Evolutionary conservation across 2,329 filamentous ascomycete genomes (phyloP).

Genomic region (Fusarium mexicanum): DNA sequence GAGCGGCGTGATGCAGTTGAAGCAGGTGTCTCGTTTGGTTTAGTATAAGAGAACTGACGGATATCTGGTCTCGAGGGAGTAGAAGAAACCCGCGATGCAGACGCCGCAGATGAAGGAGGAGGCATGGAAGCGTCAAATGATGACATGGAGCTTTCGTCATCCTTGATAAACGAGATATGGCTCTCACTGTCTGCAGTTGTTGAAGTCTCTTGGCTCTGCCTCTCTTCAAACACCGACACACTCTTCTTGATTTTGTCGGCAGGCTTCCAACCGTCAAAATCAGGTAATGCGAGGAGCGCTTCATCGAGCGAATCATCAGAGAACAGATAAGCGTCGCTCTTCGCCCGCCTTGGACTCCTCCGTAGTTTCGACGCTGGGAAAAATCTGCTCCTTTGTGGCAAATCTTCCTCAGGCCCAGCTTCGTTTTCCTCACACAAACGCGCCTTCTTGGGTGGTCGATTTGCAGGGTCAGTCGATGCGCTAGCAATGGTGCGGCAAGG

Average conservation of each 20-base stretch:
- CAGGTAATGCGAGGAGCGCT: slow-evolving; percentile 60
- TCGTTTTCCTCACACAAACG: slow-evolving; percentile 64
- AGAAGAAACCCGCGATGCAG: slow-evolving; percentile 35
- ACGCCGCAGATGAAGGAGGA: slow-evolving; percentile 40
- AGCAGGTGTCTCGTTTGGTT: slow-evolving; percentile 46
- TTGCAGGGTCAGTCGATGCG: slow-evolving; percentile 38
- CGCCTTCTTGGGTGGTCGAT: slow-evolving; percentile 65
- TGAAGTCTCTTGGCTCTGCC: slow-evolving; percentile 42
- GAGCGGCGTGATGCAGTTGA: slow-evolving; percentile 49
- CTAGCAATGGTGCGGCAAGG: slow-evolving; percentile 10
- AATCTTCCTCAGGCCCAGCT: slow-evolving; percentile 44
- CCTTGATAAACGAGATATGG: slow-evolving; percentile 36
- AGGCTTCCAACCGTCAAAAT: slow-evolving; percentile 60
- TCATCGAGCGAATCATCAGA: slow-evolving; percentile 69
- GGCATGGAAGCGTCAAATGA: slow-evolving; percentile 42
- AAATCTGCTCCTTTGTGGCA: slow-evolving; percentile 63
- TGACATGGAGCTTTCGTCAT: slow-evolving; percentile 35
- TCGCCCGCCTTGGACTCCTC: slow-evolving; percentile 44
- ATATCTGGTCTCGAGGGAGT: slow-evolving; percentile 47
- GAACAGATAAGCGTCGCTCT: slow-evolving; percentile 57
- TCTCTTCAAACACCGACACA: slow-evolving; percentile 58
- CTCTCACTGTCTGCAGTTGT: slow-evolving; percentile 30
- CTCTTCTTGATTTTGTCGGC: slow-evolving; percentile 48
- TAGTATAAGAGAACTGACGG: slow-evolving; percentile 49
- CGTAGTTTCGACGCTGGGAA: slow-evolving; percentile 52